Conservation (phyloP, 768 basidiomycete genomes). For the Leccinum pellstonianum region DNA sequence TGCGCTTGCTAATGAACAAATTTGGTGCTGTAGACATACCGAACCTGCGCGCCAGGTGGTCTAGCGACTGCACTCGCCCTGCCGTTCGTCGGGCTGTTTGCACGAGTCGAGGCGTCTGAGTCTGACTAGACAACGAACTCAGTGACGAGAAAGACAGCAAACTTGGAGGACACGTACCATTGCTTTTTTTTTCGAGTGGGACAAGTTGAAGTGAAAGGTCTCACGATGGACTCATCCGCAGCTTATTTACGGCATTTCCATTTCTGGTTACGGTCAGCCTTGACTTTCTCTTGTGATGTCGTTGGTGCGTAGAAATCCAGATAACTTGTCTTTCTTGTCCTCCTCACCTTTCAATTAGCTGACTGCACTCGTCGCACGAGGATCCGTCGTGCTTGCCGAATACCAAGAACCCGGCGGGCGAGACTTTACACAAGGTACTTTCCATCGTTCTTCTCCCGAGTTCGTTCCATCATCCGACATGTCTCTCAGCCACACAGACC, state of each 20-base stretch:
- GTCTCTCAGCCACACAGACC: slow-evolving; percentile 66
- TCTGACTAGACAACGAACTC: slow-evolving; percentile 57
- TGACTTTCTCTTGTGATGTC: slow-evolving; percentile 17
- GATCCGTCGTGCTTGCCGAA: slow-evolving; percentile 80
- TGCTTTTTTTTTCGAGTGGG: slow-evolving; percentile 4
- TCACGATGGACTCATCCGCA: slow-evolving; percentile 1
- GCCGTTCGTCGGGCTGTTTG: slow-evolving; percentile 40
- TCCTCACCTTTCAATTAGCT: slow-evolving; percentile 45
- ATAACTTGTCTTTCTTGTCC: neutral
- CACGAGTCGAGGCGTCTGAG: slow-evolving; percentile 61
- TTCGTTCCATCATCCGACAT: slow-evolving; percentile 2
- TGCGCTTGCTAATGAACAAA: neutral
- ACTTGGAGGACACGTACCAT: slow-evolving; percentile 33
- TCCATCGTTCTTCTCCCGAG: neutral
- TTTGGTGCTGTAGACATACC: slow-evolving; percentile 46
- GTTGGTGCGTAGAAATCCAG: slow-evolving; percentile 19
- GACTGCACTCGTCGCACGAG: slow-evolving; percentile 81
- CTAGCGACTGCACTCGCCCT: slow-evolving; percentile 55
- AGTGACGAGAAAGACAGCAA: neutral
- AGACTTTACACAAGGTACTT: slow-evolving; percentile 85
- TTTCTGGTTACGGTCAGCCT: slow-evolving; percentile 1
- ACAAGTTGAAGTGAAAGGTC: slow-evolving; percentile 23
- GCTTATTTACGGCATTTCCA: slow-evolving; percentile 16
- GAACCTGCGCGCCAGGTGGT: slow-evolving; percentile 79
- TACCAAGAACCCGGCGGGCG: slow-evolving; percentile 70